Base-by-base conservation (phyloP, 176 grass and related monocot species). In the Bothriochloa decipiens region DNA sequence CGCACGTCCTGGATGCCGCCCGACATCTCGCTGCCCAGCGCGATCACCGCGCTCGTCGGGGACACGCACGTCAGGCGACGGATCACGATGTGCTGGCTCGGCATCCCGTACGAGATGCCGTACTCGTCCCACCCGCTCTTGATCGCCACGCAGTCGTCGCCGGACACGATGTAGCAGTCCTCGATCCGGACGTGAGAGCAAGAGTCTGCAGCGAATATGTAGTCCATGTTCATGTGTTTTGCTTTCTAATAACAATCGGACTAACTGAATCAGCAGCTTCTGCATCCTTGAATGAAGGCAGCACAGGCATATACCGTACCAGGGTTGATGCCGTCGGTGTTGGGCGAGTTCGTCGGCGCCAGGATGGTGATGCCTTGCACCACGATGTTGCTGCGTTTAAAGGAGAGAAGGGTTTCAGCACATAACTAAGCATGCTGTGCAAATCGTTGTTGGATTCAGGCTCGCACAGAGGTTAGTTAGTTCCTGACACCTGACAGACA, bases 81-180 rank as follows among this genome's bases (percentile, higher is more conserved):
- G 16, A 98, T 64, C 5, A 82, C 70, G 72, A 98, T 95, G 87
- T 95, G 96, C 87, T 96, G 25, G 86, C 91, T 94, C 1, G 96
- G 96, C 96, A 98, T 98, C 2, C 87, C 93, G 50, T 82, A 81
- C 0, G 91, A 49, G 61, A 98, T 98, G 80, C 96, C 96, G 73
- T 98, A 98, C 87, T 98, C 93, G 83, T 98, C 96, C 96, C 96
- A 98, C 1, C 96, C 96, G 64, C 89, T 92, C 87, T 98, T 98
- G 79, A 98, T 94, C 2, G 96, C 96, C 15, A 98, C 91, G 84
- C 96, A 95, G 89, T 98, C 96, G 72, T 98, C 96, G 68, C 96
- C 96, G 16, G 93, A 98, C 3, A 98, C 93, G 41, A 98, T 69
- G 85, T 98, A 98, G 81, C 96, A 98, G 87, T 98, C 93, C 88